Evolutionary conservation across 306 rosid genomes (phyloP).

Genomic region (Sicyos baderoa): DNA sequence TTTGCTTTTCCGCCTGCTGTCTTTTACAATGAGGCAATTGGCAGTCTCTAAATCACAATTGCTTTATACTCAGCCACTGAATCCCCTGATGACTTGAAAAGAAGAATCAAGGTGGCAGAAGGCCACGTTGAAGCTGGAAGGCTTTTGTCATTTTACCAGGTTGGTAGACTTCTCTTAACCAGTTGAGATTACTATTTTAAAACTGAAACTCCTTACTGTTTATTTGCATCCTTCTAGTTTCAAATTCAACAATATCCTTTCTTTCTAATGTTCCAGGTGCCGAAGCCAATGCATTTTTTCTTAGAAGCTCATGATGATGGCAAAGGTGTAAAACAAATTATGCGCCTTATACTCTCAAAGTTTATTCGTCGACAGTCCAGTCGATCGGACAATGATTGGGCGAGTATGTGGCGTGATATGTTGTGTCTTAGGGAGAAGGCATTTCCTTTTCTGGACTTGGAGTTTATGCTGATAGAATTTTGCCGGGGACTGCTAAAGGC

Average conservation of each 20-base stretch:
- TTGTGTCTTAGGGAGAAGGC: conserved; percentile 77
- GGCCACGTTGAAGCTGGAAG: conserved; percentile 93
- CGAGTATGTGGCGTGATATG: conserved; percentile 97
- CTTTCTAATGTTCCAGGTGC: conserved; percentile 47
- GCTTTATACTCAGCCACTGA: conserved; percentile 37
- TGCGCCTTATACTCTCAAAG: conserved; percentile 91
- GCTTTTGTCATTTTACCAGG: conserved; percentile 90
- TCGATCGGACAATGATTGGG: conserved; percentile 92
- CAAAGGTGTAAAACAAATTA: conserved; percentile 86
- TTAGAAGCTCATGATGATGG: conserved; percentile 62
- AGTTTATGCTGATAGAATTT: conserved; percentile 83
- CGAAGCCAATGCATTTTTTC: conserved; percentile 82
- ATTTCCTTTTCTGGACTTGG: conserved; percentile 78
- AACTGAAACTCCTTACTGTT: neutral
- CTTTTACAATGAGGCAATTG: neutral
- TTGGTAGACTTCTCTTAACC: conserved; percentile 26
- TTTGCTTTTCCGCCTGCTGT: neutral
- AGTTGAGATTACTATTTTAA: neutral
- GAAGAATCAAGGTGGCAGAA: conserved; percentile 66
- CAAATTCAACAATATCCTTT: conserved; percentile 3
- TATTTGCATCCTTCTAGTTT: neutral
- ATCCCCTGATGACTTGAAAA: conserved; percentile 44
- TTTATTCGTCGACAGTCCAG: conserved; percentile 84
- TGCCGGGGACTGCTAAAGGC: conserved; percentile 94
- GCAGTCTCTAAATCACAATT: neutral